These are phyloP conservation scores for Lindgomyces ingoldianus DNA, from an alignment of 495 filamentous ascomycete genomes.

Conservation along the genomic window DNA sequence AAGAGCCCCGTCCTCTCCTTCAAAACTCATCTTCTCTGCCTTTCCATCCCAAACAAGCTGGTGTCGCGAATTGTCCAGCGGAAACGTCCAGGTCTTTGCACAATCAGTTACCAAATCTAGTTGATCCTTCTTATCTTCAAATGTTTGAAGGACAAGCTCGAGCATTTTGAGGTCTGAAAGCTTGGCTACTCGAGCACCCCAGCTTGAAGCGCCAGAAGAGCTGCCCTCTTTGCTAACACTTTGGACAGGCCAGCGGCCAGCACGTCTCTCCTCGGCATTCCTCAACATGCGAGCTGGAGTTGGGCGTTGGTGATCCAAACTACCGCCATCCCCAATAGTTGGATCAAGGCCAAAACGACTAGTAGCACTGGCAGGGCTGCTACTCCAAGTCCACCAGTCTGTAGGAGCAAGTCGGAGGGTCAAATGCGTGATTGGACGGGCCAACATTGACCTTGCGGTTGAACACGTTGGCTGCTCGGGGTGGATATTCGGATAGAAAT, in stretches of 20 bases:
- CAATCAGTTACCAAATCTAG: constrained; percentile 26
- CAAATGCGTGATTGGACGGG: constrained; percentile 16
- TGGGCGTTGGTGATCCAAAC: no score
- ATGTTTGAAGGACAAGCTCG: constrained; percentile 28
- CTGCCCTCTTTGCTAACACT: no score
- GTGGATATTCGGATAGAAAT: neutral
- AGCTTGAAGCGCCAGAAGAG: constrained; percentile 3
- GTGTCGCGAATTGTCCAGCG: neutral
- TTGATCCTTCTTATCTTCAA: constrained; percentile 17
- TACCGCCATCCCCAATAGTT: no score
- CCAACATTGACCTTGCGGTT: constrained; percentile 7
- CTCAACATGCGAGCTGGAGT: no score
- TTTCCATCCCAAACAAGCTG: constrained; percentile 23
- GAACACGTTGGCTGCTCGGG: neutral
- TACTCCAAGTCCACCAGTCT: constrained; percentile 31
- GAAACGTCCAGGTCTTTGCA: constrained; percentile 32
- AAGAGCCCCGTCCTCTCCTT: constrained; percentile 5
- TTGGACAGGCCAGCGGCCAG: no score
- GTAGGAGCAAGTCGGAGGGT: constrained; percentile 22
- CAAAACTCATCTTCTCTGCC: constrained; percentile 8
- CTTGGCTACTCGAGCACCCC: constrained; percentile 1
- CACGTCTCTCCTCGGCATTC: no score
- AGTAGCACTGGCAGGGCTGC: neutral
- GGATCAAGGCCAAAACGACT: constrained; percentile 23
- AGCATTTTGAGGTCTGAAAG: constrained; percentile 23